These are phyloP conservation scores for Mortierella sp. DNA, from an alignment of 371 early-diverging fungal species.

Conservation along the genomic window DNA sequence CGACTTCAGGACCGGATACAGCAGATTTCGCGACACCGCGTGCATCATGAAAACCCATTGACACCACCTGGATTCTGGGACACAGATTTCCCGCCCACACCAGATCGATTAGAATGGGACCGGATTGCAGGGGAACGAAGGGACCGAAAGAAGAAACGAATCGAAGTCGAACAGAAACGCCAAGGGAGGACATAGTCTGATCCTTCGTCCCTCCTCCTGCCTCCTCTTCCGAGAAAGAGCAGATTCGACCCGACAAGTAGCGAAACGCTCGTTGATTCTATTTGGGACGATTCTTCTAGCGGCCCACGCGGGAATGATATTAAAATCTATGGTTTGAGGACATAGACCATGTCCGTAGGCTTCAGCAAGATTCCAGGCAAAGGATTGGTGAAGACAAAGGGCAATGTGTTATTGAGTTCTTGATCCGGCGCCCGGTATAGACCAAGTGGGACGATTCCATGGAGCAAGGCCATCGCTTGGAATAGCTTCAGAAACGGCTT, in stretches of 20 bases:
- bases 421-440: slow-evolving; percentile 58
- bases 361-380: slow-evolving; percentile 65
- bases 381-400: slow-evolving; percentile 66
- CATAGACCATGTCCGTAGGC: slow-evolving; percentile 61
- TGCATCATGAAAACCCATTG: slow-evolving; percentile 29
- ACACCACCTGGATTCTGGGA: slow-evolving; percentile 52
- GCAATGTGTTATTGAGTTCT: slow-evolving; percentile 57
- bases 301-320: too few species aligned
- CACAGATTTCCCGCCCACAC: slow-evolving; percentile 38
- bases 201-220: too few species aligned
- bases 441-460: slow-evolving; percentile 58
- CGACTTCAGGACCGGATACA: slow-evolving; percentile 42
- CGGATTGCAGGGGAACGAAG: slow-evolving; percentile 39
- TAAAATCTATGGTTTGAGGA: slow-evolving; percentile 30
- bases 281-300: too few species aligned
- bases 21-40: slow-evolving; percentile 46
- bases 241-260: too few species aligned
- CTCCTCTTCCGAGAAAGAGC: too few species aligned
- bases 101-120: slow-evolving; percentile 43
- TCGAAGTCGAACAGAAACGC: background rate
- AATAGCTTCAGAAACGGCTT: slow-evolving; percentile 55
- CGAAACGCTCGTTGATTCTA: too few species aligned
- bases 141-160: slow-evolving; percentile 22
- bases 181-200: background rate
- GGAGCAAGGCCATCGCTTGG: slow-evolving; percentile 53